Base-by-base conservation (phyloP, 345 rosid species). In the Crucihimalaya himalaica region DNA sequence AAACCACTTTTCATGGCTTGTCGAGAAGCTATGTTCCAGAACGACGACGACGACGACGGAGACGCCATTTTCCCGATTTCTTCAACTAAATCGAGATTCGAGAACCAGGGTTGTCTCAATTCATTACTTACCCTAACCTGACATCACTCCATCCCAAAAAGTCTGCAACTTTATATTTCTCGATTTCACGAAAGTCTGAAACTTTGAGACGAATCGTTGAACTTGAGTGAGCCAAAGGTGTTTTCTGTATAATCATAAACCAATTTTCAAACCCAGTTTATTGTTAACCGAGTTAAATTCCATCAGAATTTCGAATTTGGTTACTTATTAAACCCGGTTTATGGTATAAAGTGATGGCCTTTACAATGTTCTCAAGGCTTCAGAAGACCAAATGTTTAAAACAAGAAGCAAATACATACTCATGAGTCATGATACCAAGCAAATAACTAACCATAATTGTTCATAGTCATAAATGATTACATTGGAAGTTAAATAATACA, bases 1-100 rank as follows among this genome's bases (percentile, higher is more conserved):
- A 70, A 20, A 5, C 76, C 68, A 8, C 67, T 37, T 65, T 65
- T 57, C 29, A 48, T 31, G 35, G 60, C 72, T 50, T 77, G 25
- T 56, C 63, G 67, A n/a, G n/a, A 71, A 64, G 72, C 80, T 57
- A 50, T 37, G 56, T 21, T 56, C 80, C 80, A 77, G 23, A 77
- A 71, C 18, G 73, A 66, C 50, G 72, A 57, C 18, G 73, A 66
- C 50, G 72, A 57, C 16, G 78, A 73, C 21, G 39, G 31, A n/a
- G 63, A 51, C 29, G 21, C 66, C 80, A 76, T 76, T 23, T 0
- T 34, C 11, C 25, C 13, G 45, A 60, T 51, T 51, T 16, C 50
- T 40, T 4, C 40, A 42, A 43, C 16, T 25, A 1, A 16, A 10
- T 52, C 4, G 2, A 43, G 53, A 54, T 28, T 34, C 13, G 16